These are phyloP conservation scores for Kuraishia molischiana DNA, from an alignment of 805 yeast genomes.

Conservation along the genomic window DNA sequence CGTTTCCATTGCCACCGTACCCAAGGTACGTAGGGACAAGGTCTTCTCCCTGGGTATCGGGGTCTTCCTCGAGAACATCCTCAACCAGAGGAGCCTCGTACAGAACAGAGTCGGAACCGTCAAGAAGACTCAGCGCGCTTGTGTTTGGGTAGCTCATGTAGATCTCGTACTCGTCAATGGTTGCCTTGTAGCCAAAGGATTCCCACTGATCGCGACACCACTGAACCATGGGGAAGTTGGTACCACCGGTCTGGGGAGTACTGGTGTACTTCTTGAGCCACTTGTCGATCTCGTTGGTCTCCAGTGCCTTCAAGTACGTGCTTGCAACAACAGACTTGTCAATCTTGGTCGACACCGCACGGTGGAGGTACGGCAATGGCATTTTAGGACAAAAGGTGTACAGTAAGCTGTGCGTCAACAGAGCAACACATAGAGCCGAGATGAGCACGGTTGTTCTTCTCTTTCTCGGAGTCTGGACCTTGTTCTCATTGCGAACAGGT, in stretches of 20 bases:
- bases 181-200: slow-evolving; percentile 48
- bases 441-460: no score
- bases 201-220: slow-evolving; percentile 51
- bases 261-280: slow-evolving; percentile 47
- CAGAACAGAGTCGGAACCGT: slow-evolving; percentile 24
- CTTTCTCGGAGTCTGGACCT: no score
- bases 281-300: slow-evolving; percentile 31
- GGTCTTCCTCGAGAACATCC: slow-evolving; percentile 32
- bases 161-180: slow-evolving; percentile 45
- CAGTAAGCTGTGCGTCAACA: background rate
- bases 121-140: slow-evolving; percentile 27
- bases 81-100: slow-evolving; percentile 46
- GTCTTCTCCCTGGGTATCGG: slow-evolving; percentile 31
- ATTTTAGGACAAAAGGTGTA: no score
- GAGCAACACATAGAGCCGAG: no score
- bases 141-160: slow-evolving; percentile 43
- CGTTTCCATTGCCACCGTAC: slow-evolving; percentile 60
- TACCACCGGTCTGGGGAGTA: slow-evolving; percentile 51
- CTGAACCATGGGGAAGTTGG: slow-evolving; percentile 30
- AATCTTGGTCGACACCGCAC: background rate
- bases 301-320: slow-evolving; percentile 15
- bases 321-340: slow-evolving; percentile 4
- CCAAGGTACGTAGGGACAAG: slow-evolving; percentile 58
- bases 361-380: no score
- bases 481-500: no score